These are phyloP conservation scores for Hanseniaspora guilliermondii DNA, from an alignment of 805 yeast species.

Conservation along the genomic window DNA sequence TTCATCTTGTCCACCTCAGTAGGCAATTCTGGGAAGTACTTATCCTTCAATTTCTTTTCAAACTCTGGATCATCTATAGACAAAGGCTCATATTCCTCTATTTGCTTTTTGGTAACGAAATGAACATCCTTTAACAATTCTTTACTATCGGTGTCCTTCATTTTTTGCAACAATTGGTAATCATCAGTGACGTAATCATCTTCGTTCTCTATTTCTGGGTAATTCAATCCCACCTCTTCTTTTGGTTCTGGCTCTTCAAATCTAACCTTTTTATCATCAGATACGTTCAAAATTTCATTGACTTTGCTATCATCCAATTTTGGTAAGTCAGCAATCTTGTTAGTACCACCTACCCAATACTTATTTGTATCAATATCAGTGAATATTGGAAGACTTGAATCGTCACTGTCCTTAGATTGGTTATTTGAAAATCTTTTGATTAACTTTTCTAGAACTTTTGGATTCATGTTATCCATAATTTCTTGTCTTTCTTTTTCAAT, in stretches of 20 bases:
- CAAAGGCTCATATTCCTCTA: slow-evolving; percentile 22
- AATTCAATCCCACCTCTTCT: slow-evolving; percentile 16
- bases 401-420: slow-evolving; percentile 23
- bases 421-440: slow-evolving; percentile 41
- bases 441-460: slow-evolving; percentile 48
- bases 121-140: slow-evolving; percentile 42
- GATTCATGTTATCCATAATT: slow-evolving; percentile 53
- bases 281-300: slow-evolving; percentile 23
- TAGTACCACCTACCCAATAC: slow-evolving; percentile 28
- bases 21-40: slow-evolving; percentile 83
- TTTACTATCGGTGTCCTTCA: slow-evolving; percentile 34
- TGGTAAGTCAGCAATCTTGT: slow-evolving; percentile 20
- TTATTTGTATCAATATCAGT: slow-evolving; percentile 29
- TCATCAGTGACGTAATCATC: slow-evolving; percentile 39
- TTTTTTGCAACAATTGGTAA: slow-evolving; percentile 35
- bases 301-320: slow-evolving; percentile 23
- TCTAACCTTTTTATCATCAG: not conserved
- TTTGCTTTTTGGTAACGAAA: slow-evolving; percentile 43
- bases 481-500: slow-evolving; percentile 54
- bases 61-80: slow-evolving; percentile 71
- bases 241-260: slow-evolving; percentile 21
- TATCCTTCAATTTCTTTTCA: slow-evolving; percentile 63
- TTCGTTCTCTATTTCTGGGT: slow-evolving; percentile 33
- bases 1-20: slow-evolving; percentile 66
- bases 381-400: slow-evolving; percentile 22